Conservation (phyloP, 83 land plant species). For the Thuja plicata region DNA sequence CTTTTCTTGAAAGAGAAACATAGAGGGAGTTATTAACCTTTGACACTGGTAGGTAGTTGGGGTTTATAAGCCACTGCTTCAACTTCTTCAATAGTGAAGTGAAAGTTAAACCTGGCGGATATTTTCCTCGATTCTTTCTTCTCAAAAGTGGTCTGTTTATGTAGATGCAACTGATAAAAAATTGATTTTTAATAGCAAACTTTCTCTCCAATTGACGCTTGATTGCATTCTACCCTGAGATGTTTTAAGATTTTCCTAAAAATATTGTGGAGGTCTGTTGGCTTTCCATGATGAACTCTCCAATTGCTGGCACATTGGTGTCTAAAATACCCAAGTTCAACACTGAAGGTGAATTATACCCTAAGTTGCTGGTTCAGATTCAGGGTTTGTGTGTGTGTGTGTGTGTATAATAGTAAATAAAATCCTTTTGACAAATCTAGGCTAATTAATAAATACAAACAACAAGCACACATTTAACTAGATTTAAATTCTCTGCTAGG, state of each 20-base stretch:
- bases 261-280: neutral
- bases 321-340: no score
- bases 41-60: neutral
- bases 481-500: no score
- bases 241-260: slow-evolving; percentile 9
- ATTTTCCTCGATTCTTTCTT: neutral
- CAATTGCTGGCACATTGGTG: neutral
- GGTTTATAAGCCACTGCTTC: neutral
- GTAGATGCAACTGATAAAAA: neutral
- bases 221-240: neutral
- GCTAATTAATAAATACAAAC: no score
- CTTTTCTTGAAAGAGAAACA: neutral
- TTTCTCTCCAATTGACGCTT: neutral
- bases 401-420: no score
- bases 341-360: neutral
- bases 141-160: neutral
- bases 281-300: neutral
- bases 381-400: no score
- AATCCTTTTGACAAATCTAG: no score
- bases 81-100: neutral
- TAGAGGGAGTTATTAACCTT: neutral
- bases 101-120: neutral
- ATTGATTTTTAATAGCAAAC: neutral
- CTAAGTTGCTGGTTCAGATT: no score
- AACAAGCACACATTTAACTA: no score